A percentile compares a stretch with the other conserved stretches of the same genome.
Evolutionary conservation across 441 rosid genomes (phyloP).

Genomic region (Corymbia citriodora): DNA sequence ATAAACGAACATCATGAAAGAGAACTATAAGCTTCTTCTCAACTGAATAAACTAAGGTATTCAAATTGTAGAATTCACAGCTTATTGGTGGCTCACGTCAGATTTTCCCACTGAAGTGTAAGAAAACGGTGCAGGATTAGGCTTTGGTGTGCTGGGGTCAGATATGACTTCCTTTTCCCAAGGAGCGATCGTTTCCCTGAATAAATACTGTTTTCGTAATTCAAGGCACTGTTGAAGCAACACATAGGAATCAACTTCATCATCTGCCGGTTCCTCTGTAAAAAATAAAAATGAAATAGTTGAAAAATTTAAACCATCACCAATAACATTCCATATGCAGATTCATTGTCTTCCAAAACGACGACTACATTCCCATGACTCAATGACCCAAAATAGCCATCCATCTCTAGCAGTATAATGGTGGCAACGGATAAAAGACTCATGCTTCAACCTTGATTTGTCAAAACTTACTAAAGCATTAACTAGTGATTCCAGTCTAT

Average conservation of each 20-base stretch:
- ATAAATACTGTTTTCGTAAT: constrained; percentile 74
- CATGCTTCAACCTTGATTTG: not conserved
- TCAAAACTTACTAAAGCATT: not conserved
- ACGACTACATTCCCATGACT: not conserved
- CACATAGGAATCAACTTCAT: constrained; percentile 74
- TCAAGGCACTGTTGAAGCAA: constrained; percentile 95
- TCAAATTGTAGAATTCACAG: not conserved
- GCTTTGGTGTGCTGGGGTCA: constrained; percentile 97
- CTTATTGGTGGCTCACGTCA: constrained; percentile 41
- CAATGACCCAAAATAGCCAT: not conserved
- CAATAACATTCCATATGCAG: not conserved
- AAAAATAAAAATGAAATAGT: not conserved
- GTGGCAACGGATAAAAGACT: not conserved
- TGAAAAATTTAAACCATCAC: not conserved
- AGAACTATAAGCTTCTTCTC: constrained; percentile 1
- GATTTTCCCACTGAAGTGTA: constrained; percentile 73
- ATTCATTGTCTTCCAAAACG: not conserved
- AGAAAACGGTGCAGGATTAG: constrained; percentile 79
- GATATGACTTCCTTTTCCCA: constrained; percentile 95
- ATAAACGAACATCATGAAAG: not conserved
- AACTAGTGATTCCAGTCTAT: not conserved
- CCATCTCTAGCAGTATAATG: not conserved
- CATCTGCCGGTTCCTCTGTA: constrained; percentile 75
- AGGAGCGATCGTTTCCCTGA: constrained; percentile 82
- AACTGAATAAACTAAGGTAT: not conserved